Percentiles rank a stretch among this genome's conserved stretches.
Evolutionary conservation across 208 protist genomes (phyloP).

Genomic region (Zelonia costaricensis): DNA sequence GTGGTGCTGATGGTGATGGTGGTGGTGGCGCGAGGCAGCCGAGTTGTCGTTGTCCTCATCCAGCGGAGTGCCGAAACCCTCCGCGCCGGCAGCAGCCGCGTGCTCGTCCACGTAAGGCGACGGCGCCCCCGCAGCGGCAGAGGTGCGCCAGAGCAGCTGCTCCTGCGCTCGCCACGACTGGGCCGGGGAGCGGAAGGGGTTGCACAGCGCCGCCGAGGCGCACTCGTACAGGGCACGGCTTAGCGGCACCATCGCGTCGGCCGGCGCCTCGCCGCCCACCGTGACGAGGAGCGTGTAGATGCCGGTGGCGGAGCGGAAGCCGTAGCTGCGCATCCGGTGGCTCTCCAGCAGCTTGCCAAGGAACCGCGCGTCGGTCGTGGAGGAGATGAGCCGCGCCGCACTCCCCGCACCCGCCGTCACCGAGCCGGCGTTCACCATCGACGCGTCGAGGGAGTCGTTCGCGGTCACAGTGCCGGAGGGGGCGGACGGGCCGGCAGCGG

Average conservation of each 20-base stretch:
- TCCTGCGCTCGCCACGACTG: constrained; percentile 47
- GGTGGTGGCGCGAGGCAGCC: too few relatives aligned
- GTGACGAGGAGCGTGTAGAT: constrained; percentile 71
- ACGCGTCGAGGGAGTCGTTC: not conserved
- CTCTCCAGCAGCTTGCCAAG: constrained; percentile 65
- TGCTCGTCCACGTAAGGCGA: too few relatives aligned
- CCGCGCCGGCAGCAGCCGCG: too few relatives aligned
- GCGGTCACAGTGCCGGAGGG: not conserved
- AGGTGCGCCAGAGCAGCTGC: constrained; percentile 27
- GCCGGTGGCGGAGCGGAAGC: constrained; percentile 76
- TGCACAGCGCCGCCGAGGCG: constrained; percentile 69
- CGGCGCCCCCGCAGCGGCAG: too few relatives aligned
- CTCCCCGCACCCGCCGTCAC: constrained; percentile 7
- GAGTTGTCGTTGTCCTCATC: too few relatives aligned
- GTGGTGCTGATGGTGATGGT: too few relatives aligned
- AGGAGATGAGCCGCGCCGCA: constrained; percentile 26
- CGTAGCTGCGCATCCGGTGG: constrained; percentile 69
- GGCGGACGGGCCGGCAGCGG: not conserved
- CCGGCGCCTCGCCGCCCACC: constrained; percentile 54
- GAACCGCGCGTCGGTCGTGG: constrained; percentile 68
- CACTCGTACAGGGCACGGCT: constrained; percentile 79
- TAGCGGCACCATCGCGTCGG: constrained; percentile 83
- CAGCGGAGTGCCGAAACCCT: too few relatives aligned
- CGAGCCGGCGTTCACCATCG: not conserved
- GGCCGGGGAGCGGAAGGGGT: constrained; percentile 63